A percentile compares a stretch with the other conserved stretches of the same genome.
These are phyloP conservation scores for Xylaria grammica DNA, from an alignment of 495 filamentous ascomycete genomes.

Conservation along the genomic window DNA sequence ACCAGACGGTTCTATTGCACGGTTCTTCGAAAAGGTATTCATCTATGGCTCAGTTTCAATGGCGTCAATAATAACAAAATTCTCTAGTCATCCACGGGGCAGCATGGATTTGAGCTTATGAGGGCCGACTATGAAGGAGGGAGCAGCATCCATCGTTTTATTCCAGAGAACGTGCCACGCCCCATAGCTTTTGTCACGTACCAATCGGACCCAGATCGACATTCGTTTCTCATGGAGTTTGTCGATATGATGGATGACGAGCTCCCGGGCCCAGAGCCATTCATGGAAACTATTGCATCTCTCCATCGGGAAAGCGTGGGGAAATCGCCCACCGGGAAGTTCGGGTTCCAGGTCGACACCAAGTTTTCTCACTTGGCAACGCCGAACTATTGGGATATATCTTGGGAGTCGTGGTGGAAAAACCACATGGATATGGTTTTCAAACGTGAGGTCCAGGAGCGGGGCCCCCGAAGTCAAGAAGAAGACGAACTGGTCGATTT, in stretches of 20 bases:
- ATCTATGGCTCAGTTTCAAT: too few species aligned
- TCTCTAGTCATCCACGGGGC: background rate
- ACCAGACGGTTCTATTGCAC: slow-evolving; percentile 23
- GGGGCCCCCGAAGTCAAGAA: slow-evolving; percentile 1
- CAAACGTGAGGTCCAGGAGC: slow-evolving; percentile 18
- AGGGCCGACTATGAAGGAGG: slow-evolving; percentile 17
- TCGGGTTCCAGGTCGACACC: slow-evolving; percentile 56
- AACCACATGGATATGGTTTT: slow-evolving; percentile 28
- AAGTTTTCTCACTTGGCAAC: slow-evolving; percentile 50
- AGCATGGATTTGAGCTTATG: slow-evolving; percentile 1
- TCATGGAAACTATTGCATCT: slow-evolving; percentile 43
- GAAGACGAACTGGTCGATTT: slow-evolving; percentile 25
- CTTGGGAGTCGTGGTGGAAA: slow-evolving; percentile 53
- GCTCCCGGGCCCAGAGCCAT: slow-evolving; percentile 25
- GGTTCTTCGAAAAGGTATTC: slow-evolving; percentile 27
- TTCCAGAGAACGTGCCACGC: slow-evolving; percentile 29
- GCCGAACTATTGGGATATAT: slow-evolving; percentile 45
- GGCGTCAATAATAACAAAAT: background rate
- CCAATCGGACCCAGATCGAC: slow-evolving; percentile 24
- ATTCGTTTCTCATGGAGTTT: slow-evolving; percentile 32
- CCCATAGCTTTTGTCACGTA: slow-evolving; percentile 27
- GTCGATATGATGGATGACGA: slow-evolving; percentile 34
- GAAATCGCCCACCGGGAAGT: slow-evolving; percentile 53
- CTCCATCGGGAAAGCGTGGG: slow-evolving; percentile 45
- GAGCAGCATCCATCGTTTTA: slow-evolving; percentile 27